Conservation (phyloP, 2,329 filamentous ascomycete species). For the Aspergillus sp. region DNA sequence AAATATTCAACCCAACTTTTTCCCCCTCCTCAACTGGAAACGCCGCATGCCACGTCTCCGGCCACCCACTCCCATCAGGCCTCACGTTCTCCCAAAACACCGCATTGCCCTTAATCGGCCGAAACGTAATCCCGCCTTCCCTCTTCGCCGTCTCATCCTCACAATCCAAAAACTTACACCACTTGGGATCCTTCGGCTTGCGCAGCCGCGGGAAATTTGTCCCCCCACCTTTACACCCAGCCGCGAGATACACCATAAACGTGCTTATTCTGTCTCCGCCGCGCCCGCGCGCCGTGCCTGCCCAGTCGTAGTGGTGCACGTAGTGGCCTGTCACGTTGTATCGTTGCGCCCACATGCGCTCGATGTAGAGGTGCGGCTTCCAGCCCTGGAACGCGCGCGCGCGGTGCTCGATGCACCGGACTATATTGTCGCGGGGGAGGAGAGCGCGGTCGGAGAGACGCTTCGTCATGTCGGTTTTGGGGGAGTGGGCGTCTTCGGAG, state of each 20-base stretch:
- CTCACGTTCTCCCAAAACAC: conserved; percentile 64
- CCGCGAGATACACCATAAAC: conserved; percentile 62
- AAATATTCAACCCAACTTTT: conserved; percentile 65
- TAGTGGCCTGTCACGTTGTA: conserved; percentile 62
- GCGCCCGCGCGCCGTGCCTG: conserved; percentile 34
- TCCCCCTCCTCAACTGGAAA: conserved; percentile 56
- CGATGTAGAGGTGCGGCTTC: conserved; percentile 58
- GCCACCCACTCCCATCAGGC: conserved; percentile 55
- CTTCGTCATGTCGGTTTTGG: conserved; percentile 49
- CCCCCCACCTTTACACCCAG: conserved; percentile 56
- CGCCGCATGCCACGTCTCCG: conserved; percentile 62
- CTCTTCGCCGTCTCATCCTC: conserved; percentile 18
- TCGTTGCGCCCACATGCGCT: conserved; percentile 60
- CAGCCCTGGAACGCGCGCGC: conserved; percentile 62
- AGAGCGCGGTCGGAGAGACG: conserved; percentile 55
- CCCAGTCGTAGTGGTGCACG: conserved; percentile 61
- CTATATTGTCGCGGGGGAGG: conserved; percentile 47
- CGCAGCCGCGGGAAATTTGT: conserved; percentile 59
- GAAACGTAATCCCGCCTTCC: conserved; percentile 55
- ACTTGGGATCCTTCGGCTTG: conserved; percentile 45
- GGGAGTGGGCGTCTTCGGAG: conserved; percentile 40
- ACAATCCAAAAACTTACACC: conserved; percentile 61
- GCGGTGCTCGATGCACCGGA: conserved; percentile 60
- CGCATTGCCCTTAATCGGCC: conserved; percentile 57
- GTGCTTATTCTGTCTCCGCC: conserved; percentile 51